Evolutionary conservation across 129 eudicot genomes (phyloP), one percentile per base, ranked within the genome.

Genomic region (Saussurea involucrata): DNA sequence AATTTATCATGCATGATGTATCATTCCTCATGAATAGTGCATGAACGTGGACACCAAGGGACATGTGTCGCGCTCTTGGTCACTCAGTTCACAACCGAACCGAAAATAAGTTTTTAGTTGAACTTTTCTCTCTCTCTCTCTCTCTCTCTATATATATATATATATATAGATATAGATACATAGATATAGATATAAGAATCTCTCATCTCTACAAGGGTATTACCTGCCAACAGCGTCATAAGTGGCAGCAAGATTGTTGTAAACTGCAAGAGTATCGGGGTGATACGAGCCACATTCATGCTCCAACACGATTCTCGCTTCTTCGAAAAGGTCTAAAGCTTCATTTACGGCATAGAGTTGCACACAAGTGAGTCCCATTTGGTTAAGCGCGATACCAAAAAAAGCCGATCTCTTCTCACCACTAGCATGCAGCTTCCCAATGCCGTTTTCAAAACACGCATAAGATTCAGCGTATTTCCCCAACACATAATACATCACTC

Each of bases 141-240:
- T n/a, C n/a, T n/a, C n/a, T n/a, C n/a, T n/a, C n/a, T n/a, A n/a
- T n/a, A n/a, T n/a, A n/a, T n/a, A n/a, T n/a, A n/a, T n/a, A n/a
- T n/a, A n/a, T n/a, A 32, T 32, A 5, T 5, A 32, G 3, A 32
- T 32, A 32, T 32, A n/a, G n/a, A n/a, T 27, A 32, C 7, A 34
- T 34, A 6, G 0, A 34, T 34, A 6, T 34, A 37, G 8, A 37
- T 37, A 1, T 37, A 37, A 2, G 46, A 37, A 37, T 2, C 46
- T 8, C 46, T 37, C 13, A 9, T 34, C 40, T 34, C 40, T 34
- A 8, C 4, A 37, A 37, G 12, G 13, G 46, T 13, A 3, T 49
- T 89, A 92, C 97, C 97, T 92, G 76, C 97, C 97, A 46, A 92
- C 85, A 0, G 97, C 97, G 71, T 92, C 97, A 84, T 92, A 92